These are phyloP conservation scores for Insectozyma bohioensis DNA, from an alignment of 1,139 yeast genomes.

Conservation along the genomic window DNA sequence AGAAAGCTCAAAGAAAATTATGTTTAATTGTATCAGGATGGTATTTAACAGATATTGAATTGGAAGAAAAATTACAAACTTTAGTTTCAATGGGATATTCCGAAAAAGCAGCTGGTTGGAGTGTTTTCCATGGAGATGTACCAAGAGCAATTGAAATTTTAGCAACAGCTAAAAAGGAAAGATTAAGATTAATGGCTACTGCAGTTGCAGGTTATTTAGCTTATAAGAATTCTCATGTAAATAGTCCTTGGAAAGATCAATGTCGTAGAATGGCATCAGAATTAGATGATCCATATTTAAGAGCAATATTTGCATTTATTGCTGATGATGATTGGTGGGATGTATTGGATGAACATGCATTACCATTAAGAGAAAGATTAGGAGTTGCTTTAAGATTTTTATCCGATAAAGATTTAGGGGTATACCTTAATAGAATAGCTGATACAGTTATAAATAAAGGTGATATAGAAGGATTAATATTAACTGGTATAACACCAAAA, in stretches of 20 bases:
- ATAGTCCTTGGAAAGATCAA: slow-evolving; percentile 91
- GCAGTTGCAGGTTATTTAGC: slow-evolving; percentile 94
- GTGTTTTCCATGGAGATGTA: slow-evolving; percentile 90
- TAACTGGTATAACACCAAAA: slow-evolving; percentile 85
- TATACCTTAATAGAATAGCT: slow-evolving; percentile 68
- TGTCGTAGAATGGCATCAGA: slow-evolving; percentile 87
- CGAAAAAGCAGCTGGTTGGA: slow-evolving; percentile 98
- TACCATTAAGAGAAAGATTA: slow-evolving; percentile 82
- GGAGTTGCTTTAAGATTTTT: slow-evolving; percentile 89
- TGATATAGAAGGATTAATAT: slow-evolving; percentile 83
- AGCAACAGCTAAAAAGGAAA: slow-evolving; percentile 56
- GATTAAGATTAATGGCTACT: slow-evolving; percentile 78
- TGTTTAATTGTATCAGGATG: slow-evolving; percentile 89
- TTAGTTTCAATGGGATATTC: slow-evolving; percentile 60
- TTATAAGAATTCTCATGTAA: slow-evolving; percentile 57
- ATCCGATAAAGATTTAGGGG: slow-evolving; percentile 71
- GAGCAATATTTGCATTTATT: slow-evolving; percentile 91
- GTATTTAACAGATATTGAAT: slow-evolving; percentile 77
- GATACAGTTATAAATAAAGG: slow-evolving; percentile 74
- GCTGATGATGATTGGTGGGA: slow-evolving; percentile 98
- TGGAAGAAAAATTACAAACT: slow-evolving; percentile 64
- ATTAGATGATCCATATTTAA: slow-evolving; percentile 80
- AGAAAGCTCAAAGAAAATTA: slow-evolving; percentile 65
- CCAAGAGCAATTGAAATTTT: slow-evolving; percentile 75
- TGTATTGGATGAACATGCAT: slow-evolving; percentile 83